These are phyloP conservation scores for Candida nemodendra DNA, from an alignment of 805 yeast genomes.

Conservation along the genomic window DNA sequence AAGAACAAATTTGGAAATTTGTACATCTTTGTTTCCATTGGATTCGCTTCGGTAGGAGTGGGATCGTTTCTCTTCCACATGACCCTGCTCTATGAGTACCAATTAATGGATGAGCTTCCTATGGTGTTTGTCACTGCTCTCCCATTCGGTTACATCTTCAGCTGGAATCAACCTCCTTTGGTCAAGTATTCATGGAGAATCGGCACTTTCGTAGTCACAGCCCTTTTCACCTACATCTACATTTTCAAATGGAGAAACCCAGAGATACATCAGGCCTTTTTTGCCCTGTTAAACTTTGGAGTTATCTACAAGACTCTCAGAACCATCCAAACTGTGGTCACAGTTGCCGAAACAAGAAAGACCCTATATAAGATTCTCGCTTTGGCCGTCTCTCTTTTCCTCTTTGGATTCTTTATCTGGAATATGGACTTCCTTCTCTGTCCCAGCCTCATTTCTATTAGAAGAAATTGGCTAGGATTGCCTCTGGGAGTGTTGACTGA, in stretches of 20 bases:
- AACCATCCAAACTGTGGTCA: conserved; percentile 24
- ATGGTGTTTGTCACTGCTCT: conserved; percentile 98
- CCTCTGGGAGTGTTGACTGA: conserved; percentile 86
- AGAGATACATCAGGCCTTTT: conserved; percentile 83
- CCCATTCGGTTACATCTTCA: conserved; percentile 55
- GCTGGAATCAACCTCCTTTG: conserved; percentile 27
- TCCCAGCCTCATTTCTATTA: conserved; percentile 47
- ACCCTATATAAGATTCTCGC: conserved; percentile 28
- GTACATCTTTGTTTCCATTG: conserved; percentile 68
- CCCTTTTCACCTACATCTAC: conserved; percentile 64
- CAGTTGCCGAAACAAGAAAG: conserved; percentile 19
- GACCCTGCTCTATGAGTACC: conserved; percentile 88
- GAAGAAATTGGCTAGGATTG: conserved; percentile 64
- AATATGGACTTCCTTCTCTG: conserved; percentile 85
- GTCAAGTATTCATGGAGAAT: conserved; percentile 21
- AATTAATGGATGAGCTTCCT: conserved; percentile 91
- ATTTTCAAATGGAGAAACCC: conserved; percentile 72
- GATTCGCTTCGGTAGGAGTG: conserved; percentile 85
- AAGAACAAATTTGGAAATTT: conserved; percentile 64
- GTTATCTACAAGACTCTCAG: conserved; percentile 59
- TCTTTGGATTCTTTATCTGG: conserved; percentile 82
- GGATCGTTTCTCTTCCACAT: conserved; percentile 97
- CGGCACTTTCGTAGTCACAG: conserved; percentile 33
- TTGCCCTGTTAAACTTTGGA: conserved; percentile 72
- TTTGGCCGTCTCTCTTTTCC: conserved; percentile 43